Evolutionary conservation across 148 eudicot genomes (phyloP).

Genomic region (Hydrangea macrophylla): DNA sequence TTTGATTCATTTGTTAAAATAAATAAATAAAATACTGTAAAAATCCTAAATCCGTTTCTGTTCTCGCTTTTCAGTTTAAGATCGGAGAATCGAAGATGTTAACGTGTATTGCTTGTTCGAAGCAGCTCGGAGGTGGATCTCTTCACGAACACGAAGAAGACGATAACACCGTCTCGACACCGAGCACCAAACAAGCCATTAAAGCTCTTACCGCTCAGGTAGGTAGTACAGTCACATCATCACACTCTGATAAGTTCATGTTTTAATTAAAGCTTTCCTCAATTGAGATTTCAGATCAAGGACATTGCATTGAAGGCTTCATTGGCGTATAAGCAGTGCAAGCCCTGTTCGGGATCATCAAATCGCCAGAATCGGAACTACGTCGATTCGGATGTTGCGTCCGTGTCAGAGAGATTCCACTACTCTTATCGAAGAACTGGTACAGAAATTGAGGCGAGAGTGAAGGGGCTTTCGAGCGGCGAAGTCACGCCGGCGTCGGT

Average conservation of each 20-base stretch:
- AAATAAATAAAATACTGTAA: too few relatives aligned
- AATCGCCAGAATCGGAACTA: constrained; percentile 32
- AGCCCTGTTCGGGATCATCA: constrained; percentile 69
- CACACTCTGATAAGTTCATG: not conserved
- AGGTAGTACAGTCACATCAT: not conserved
- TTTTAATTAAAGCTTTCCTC: not conserved
- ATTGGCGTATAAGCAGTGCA: constrained; percentile 82
- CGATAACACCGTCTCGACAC: constrained; percentile 46
- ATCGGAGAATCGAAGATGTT: constrained; percentile 33
- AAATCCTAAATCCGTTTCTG: not conserved
- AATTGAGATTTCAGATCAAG: constrained; percentile 55
- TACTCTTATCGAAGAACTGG: constrained; percentile 61
- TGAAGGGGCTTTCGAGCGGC: constrained; percentile 76
- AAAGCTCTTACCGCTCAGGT: constrained; percentile 79
- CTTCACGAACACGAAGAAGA: constrained; percentile 38
- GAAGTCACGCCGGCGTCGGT: constrained; percentile 79
- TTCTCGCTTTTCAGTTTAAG: not conserved
- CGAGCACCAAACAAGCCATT: constrained; percentile 66
- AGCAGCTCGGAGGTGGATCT: constrained; percentile 60
- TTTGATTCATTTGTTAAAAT: not conserved
- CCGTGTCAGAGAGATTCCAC: constrained; percentile 53
- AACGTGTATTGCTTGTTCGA: constrained; percentile 71
- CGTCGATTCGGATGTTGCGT: constrained; percentile 50
- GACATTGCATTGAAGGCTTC: constrained; percentile 91
- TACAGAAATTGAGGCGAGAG: constrained; percentile 63